A percentile compares a stretch with the other conserved stretches of the same genome.
Conservation (phyloP, 106 monocot genomes). For the Xerophyta viscosa region DNA sequence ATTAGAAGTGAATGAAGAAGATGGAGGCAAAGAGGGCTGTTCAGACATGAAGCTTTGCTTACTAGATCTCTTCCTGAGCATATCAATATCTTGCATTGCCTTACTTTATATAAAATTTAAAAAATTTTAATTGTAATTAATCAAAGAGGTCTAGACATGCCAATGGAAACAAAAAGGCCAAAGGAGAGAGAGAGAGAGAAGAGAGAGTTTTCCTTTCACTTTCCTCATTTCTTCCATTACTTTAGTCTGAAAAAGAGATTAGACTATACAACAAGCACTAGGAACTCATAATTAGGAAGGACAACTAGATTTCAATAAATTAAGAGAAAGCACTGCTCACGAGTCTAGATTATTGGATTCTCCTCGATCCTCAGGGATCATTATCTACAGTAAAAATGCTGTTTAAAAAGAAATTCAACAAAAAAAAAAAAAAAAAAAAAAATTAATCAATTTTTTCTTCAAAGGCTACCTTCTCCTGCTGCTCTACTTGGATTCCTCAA, state of each 20-base stretch:
- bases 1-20: conserved; percentile 5
- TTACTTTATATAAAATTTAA: conserved; percentile 8
- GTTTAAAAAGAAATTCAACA: no score
- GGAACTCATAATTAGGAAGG: no score
- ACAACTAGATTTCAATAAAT: not conserved
- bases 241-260: not conserved
- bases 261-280: not conserved
- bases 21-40: conserved; percentile 1
- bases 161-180: conserved; percentile 3
- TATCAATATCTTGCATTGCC: conserved; percentile 1
- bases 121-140: not conserved
- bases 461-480: no score
- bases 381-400: no score
- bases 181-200: not conserved
- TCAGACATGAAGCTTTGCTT: conserved; percentile 40
- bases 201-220: not conserved
- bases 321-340: not conserved
- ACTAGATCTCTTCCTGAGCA: conserved; percentile 38
- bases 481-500: no score
- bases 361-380: not conserved
- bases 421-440: no score
- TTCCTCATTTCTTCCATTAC: not conserved
- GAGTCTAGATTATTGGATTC: not conserved
- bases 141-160: not conserved
- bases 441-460: no score